Conservation (phyloP, 2,329 filamentous ascomycete genomes). For the Aspergillus fumigatus region DNA sequence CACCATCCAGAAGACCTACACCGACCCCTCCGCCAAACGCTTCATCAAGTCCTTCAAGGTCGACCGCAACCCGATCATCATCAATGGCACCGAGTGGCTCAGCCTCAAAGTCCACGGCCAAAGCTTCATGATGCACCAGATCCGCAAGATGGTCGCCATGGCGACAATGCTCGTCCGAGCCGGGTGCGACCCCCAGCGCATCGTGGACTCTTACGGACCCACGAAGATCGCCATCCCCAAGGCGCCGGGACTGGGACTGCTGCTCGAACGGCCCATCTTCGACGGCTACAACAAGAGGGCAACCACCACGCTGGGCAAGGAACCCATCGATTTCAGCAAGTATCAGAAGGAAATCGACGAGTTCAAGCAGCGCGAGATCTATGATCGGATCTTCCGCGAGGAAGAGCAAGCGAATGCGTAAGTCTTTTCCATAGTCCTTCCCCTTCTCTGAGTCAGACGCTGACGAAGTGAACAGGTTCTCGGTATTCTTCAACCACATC, state of each 20-base stretch:
- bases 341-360: slow-evolving; percentile 74
- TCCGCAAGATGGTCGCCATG: slow-evolving; percentile 98
- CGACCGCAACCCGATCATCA: slow-evolving; percentile 70
- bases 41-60: slow-evolving; percentile 90
- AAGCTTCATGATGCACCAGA: slow-evolving; percentile 99
- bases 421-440: slow-evolving; percentile 39
- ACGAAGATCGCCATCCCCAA: slow-evolving; percentile 85
- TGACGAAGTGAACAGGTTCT: slow-evolving; percentile 53
- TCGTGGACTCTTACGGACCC: slow-evolving; percentile 67
- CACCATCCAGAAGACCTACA: slow-evolving; percentile 80
- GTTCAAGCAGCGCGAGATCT: slow-evolving; percentile 91
- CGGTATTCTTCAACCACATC: slow-evolving; percentile 73
- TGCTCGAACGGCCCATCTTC: slow-evolving; percentile 89
- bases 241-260: slow-evolving; percentile 79
- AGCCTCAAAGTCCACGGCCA: slow-evolving; percentile 95
- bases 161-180: slow-evolving; percentile 78
- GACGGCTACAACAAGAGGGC: slow-evolving; percentile 78
- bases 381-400: slow-evolving; percentile 82
- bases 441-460: slow-evolving; percentile 1
- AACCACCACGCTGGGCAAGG: slow-evolving; percentile 54
- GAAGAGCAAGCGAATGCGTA: slow-evolving; percentile 84
- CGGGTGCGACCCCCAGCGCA: slow-evolving; percentile 67
- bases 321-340: slow-evolving; percentile 71
- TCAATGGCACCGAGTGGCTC: slow-evolving; percentile 91
- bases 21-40: slow-evolving; percentile 79